phyloP scores from a whole-genome alignment of 768 basidiomycete genomes.

The Royoungia palumana region DNA sequence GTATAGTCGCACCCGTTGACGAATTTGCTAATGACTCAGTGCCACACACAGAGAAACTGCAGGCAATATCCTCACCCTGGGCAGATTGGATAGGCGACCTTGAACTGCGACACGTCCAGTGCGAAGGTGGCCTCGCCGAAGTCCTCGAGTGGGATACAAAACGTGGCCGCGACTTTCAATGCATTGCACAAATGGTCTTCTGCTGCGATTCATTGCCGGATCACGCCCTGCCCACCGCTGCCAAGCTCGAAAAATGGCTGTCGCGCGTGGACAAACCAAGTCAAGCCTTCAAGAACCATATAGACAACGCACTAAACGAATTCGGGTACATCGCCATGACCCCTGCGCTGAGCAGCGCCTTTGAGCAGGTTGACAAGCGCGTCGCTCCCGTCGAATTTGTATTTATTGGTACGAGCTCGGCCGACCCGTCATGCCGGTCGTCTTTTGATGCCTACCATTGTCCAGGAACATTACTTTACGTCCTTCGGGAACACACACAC shows the following conservation, averaged over 20 bases:
- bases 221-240: slow-evolving; percentile 48
- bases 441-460: not conserved
- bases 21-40: not conserved
- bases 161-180: slow-evolving; percentile 76
- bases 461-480: slow-evolving; percentile 63
- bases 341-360: slow-evolving; percentile 40
- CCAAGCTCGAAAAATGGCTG: slow-evolving; percentile 53
- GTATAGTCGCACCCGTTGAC: not conserved
- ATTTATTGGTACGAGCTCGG: slow-evolving; percentile 58
- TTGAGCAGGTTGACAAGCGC: slow-evolving; percentile 52
- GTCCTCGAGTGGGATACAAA: slow-evolving; percentile 60
- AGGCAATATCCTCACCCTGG: slow-evolving; percentile 72
- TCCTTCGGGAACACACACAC: slow-evolving; percentile 41
- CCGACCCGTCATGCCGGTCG: not conserved
- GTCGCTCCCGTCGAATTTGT: slow-evolving; percentile 77
- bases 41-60: slow-evolving; percentile 60
- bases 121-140: slow-evolving; percentile 55
- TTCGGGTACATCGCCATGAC: slow-evolving; percentile 53
- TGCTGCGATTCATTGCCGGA: slow-evolving; percentile 54
- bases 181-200: slow-evolving; percentile 65
- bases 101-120: slow-evolving; percentile 52
- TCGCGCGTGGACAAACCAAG: slow-evolving; percentile 36
- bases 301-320: slow-evolving; percentile 51
- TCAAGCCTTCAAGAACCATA: slow-evolving; percentile 47
- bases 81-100: slow-evolving; percentile 63